These are phyloP conservation scores for Solanum medicagineum DNA, from an alignment of 257 asterid species.

Conservation along the genomic window DNA sequence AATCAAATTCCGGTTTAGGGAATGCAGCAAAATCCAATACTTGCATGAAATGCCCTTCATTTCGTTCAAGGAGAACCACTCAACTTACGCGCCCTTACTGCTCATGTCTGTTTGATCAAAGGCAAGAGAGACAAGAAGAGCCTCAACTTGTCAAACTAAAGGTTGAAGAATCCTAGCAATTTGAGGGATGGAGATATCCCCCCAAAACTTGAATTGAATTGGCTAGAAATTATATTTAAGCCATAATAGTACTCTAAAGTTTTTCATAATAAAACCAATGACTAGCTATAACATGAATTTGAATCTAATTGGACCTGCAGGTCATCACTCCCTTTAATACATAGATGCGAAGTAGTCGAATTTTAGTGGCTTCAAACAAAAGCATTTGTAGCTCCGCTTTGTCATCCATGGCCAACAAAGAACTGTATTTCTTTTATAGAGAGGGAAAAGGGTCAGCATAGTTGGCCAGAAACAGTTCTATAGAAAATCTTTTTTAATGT, in stretches of 20 bases:
- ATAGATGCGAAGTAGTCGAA: constrained; percentile 64
- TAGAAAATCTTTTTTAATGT: neutral
- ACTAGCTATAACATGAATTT: neutral
- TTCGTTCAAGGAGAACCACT: neutral
- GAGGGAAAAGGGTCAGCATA: neutral
- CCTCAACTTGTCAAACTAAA: neutral
- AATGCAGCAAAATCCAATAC: constrained; percentile 83
- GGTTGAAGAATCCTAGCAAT: neutral
- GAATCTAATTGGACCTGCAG: constrained; percentile 39
- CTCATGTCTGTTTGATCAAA: neutral
- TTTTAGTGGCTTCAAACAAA: constrained; percentile 61
- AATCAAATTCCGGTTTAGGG: constrained; percentile 78
- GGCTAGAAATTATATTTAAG: neutral
- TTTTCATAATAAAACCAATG: neutral
- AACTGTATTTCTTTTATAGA: constrained; percentile 40
- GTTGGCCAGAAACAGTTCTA: neutral
- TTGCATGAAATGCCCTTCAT: constrained; percentile 24
- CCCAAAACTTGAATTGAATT: neutral
- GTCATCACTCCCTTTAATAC: constrained; percentile 54
- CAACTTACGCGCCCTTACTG: neutral
- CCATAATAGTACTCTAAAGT: neutral
- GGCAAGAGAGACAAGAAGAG: neutral
- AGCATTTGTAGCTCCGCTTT: constrained; percentile 50
- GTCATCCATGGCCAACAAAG: constrained; percentile 48
- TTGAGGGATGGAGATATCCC: neutral